Base-by-base conservation (phyloP, 208 protist species). In the Crithidia acanthocephali region DNA sequence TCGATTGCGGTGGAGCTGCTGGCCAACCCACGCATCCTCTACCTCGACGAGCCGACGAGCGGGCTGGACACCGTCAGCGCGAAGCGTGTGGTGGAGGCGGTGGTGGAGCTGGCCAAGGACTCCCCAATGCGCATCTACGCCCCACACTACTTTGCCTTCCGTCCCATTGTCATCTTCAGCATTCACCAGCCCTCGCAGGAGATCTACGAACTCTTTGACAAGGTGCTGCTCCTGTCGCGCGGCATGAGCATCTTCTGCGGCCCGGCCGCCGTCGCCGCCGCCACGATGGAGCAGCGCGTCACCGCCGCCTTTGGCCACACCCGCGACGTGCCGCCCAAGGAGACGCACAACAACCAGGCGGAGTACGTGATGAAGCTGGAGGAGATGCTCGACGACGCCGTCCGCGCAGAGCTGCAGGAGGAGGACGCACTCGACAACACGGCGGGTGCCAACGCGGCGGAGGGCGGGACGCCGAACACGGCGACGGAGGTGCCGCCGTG, bases 1-100 rank as follows among this genome's bases (percentile, higher is more conserved):
- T 97, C 90, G 23, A 97, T 98, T 76, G 95, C 92, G 1, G 91
- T 97, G 25, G 93, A 98, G 72, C 71, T 98, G 16, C 78, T 98
- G 53, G 91, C 93, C 11, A 94, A 95, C 56, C 95, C 95, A 25
- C 88, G 90, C 53, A 94, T 98, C 52, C 79, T 98, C n/a, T 95
- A 93, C 72, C 80, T 97, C 28, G 94, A 98, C 64, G 93, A 98
- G 69, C 92, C 93, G 18, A 98, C 93, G 30, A 95, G 90, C 67
- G 94, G 94, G 0, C 80, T 98, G 22, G 94, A 98, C 65, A 78
- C 87, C 20, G 81, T 92, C 23, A 96, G 86, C 61, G 94, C 94
- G 16, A 83, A 84, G 66, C 83, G 76, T 32, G 87, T 96, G 44
- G 81, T 96, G 20, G 88, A 97, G 69, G 85, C 90, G 3, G 80